Conservation (phyloP, 495 filamentous ascomycete species). For the Penicillium salamii region DNA sequence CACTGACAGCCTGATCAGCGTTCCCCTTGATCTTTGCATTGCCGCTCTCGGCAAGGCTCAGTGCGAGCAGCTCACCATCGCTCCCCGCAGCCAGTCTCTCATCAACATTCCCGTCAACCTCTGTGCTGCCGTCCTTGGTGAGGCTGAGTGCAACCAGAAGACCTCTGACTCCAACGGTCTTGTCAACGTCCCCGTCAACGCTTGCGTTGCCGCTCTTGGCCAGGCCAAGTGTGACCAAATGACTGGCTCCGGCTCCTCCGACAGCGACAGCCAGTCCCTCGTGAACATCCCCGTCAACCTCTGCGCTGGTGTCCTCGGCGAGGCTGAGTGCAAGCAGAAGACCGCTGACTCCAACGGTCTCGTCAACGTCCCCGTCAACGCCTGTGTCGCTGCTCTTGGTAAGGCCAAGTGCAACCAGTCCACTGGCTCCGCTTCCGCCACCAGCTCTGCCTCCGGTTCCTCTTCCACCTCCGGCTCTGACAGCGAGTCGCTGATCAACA, state of each 20-base stretch:
- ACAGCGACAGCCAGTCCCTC: not conserved
- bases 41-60: not conserved
- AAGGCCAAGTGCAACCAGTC: slow-evolving; percentile 32
- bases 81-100: not conserved
- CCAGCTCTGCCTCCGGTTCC: too few relatives aligned
- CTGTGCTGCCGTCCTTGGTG: slow-evolving; percentile 10
- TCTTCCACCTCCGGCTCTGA: too few relatives aligned
- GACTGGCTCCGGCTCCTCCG: too few relatives aligned
- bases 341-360: not conserved
- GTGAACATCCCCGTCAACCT: slow-evolving; percentile 12
- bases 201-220: slow-evolving; percentile 25
- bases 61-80: not conserved
- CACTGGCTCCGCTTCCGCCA: slow-evolving; percentile 5
- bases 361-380: slow-evolving; percentile 28
- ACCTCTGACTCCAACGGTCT: slow-evolving; percentile 10
- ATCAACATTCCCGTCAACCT: slow-evolving; percentile 12
- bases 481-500: not conserved
- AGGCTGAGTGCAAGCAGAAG: slow-evolving; percentile 20
- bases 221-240: not conserved
- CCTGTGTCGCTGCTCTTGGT: slow-evolving; percentile 28
- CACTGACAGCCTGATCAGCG: not conserved
- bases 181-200: slow-evolving; percentile 28
- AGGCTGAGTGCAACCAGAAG: slow-evolving; percentile 10
- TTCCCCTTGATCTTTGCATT: not conserved
- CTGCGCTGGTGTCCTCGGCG: slow-evolving; percentile 15